phyloP scores from a whole-genome alignment of 768 basidiomycete genomes.

The Lentinula aciculospora region DNA sequence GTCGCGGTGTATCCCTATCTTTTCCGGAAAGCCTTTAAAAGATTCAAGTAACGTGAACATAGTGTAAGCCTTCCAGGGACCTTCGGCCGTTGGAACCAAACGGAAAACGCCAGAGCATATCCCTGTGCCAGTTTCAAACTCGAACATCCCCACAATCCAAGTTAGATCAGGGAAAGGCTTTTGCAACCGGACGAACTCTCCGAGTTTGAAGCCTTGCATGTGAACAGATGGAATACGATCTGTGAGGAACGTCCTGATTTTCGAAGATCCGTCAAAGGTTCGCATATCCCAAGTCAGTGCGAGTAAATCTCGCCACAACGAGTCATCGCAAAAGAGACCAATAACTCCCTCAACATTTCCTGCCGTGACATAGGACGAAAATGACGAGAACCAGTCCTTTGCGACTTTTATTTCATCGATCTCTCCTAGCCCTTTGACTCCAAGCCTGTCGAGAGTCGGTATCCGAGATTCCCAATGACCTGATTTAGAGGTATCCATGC shows the following conservation, averaged over 20 bases:
- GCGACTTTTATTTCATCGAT: not conserved
- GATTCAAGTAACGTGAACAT: slow-evolving; percentile 3
- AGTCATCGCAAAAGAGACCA: slow-evolving; percentile 23
- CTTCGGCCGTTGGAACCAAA: not conserved
- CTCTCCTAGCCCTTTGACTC: not conserved
- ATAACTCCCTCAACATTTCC: slow-evolving; percentile 14
- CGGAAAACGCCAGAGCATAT: slow-evolving; percentile 1
- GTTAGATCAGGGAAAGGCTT: slow-evolving; percentile 1
- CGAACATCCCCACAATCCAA: not conserved
- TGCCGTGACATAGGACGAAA: slow-evolving; percentile 10
- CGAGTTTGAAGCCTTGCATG: slow-evolving; percentile 18
- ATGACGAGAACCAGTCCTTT: slow-evolving; percentile 16
- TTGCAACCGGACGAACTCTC: slow-evolving; percentile 5
- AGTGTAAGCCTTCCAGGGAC: slow-evolving; percentile 2
- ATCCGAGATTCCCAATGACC: not conserved
- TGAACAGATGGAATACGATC: slow-evolving; percentile 25
- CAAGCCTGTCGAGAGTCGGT: slow-evolving; percentile 1
- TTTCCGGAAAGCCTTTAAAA: slow-evolving; percentile 2
- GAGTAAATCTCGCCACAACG: slow-evolving; percentile 47
- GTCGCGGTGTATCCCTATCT: not conserved
- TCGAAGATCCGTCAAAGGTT: slow-evolving; percentile 31
- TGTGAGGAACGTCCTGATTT: slow-evolving; percentile 28
- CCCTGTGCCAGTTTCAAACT: not conserved
- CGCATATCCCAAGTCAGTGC: slow-evolving; percentile 51
- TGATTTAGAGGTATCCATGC: not conserved